phyloP scores from a whole-genome alignment of 768 basidiomycete genomes.

The Lanmaoa rubissima region DNA sequence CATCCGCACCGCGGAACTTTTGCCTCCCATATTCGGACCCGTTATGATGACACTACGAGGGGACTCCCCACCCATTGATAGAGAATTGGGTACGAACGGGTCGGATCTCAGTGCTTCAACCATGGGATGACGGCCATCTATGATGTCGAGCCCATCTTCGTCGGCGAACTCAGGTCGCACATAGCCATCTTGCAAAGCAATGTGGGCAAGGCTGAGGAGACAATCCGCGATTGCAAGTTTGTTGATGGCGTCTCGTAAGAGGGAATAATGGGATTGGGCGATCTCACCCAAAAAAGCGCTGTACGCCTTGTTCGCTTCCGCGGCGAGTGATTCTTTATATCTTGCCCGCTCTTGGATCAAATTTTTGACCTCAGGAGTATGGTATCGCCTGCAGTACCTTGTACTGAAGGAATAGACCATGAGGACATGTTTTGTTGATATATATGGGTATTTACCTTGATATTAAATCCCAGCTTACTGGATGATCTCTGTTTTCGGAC shows the following conservation, averaged over 20 bases:
- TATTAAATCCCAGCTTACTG: conserved; percentile 59
- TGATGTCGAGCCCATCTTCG: conserved; percentile 66
- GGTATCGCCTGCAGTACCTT: conserved; percentile 68
- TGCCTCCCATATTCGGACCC: conserved; percentile 86
- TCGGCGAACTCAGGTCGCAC: conserved; percentile 74
- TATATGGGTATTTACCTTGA: conserved; percentile 47
- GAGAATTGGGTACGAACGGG: conserved; percentile 84
- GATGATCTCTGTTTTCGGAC: conserved; percentile 45
- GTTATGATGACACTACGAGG: conserved; percentile 70
- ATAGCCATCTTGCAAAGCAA: conserved; percentile 75
- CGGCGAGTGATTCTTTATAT: conserved; percentile 67
- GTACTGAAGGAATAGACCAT: conserved; percentile 47
- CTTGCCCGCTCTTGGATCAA: conserved; percentile 73
- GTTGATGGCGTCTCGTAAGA: conserved; percentile 73
- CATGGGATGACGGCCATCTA: conserved; percentile 91
- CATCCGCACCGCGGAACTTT: conserved; percentile 82
- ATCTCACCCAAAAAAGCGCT: conserved; percentile 70
- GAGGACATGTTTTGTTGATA: not conserved
- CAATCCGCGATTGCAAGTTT: conserved; percentile 87
- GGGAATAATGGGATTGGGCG: conserved; percentile 59
- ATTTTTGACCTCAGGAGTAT: conserved; percentile 60
- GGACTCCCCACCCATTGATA: conserved; percentile 56
- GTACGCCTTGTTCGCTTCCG: conserved; percentile 65
- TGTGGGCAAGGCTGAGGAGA: conserved; percentile 76
- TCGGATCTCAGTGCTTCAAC: conserved; percentile 74